A percentile compares a stretch with the other conserved stretches of the same genome.
Conservation (phyloP, 306 rosid genomes). For the Begonia masoniana region DNA sequence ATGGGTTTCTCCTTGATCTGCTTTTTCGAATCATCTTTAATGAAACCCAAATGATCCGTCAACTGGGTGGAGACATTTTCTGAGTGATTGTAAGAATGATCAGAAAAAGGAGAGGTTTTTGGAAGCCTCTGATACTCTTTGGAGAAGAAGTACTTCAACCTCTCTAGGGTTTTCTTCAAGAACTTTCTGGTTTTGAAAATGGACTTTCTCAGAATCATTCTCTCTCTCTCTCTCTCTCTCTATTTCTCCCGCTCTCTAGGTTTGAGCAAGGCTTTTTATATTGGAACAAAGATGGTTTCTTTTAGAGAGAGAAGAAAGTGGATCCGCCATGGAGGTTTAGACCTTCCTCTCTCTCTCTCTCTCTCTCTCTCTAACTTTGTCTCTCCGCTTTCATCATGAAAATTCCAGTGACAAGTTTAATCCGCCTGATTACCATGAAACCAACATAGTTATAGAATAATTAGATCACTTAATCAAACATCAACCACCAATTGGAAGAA, state of each 20-base stretch:
- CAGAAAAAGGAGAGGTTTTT: slow-evolving; percentile 27
- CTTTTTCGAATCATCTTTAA: too few species aligned
- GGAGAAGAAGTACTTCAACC: slow-evolving; percentile 59
- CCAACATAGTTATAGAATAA: too few species aligned
- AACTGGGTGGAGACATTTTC: too few species aligned
- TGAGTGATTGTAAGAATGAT: neutral
- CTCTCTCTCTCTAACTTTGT: slow-evolving; percentile 10
- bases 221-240: neutral
- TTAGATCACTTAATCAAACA: too few species aligned
- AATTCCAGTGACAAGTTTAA: too few species aligned
- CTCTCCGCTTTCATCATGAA: slow-evolving; percentile 2
- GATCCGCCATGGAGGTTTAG: slow-evolving; percentile 48
- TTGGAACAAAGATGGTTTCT: too few species aligned
- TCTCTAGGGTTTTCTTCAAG: slow-evolving; percentile 52
- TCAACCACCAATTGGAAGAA: too few species aligned
- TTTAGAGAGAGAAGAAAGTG: slow-evolving; percentile 4
- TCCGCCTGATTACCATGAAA: too few species aligned
- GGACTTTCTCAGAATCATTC: slow-evolving; percentile 59
- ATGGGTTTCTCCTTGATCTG: neutral
- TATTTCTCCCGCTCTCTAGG: too few species aligned
- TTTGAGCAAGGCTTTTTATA: too few species aligned
- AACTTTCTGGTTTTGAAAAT: slow-evolving; percentile 66
- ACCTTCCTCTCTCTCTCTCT: too few species aligned
- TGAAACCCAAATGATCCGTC: too few species aligned
- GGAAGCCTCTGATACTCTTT: slow-evolving; percentile 53